These are phyloP conservation scores for Paspalum notatum DNA, from an alignment of 176 grass and related monocot species.

Conservation along the genomic window DNA sequence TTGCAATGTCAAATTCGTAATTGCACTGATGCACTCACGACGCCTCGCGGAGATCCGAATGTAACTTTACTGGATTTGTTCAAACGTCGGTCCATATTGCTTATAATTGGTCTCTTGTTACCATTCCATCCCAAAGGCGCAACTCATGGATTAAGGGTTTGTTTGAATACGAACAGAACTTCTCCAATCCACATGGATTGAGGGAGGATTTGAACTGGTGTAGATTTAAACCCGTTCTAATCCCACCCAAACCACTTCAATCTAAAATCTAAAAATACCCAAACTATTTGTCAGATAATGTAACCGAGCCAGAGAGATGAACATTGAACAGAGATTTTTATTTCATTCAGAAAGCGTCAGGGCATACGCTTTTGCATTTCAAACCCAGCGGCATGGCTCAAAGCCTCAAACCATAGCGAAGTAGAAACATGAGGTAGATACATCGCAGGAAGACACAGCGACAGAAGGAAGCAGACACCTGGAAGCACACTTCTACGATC, in stretches of 20 bases:
- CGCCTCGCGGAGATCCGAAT: neutral
- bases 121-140: too few relatives aligned
- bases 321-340: neutral
- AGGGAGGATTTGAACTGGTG: too few relatives aligned
- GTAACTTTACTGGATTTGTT: neutral
- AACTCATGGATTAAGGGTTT: too few relatives aligned
- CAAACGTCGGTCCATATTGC: neutral
- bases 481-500: neutral
- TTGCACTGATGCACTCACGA: neutral
- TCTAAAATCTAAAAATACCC: too few relatives aligned
- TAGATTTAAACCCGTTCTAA: too few relatives aligned
- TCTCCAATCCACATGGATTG: too few relatives aligned
- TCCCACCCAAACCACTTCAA: too few relatives aligned
- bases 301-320: neutral
- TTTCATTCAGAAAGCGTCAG: slow-evolving; percentile 7
- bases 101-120: neutral
- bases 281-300: neutral
- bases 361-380: neutral
- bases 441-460: neutral
- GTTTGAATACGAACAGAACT: too few relatives aligned
- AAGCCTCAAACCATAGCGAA: neutral
- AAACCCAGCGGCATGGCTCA: neutral
- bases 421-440: neutral
- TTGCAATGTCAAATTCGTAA: neutral
- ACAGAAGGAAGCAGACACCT: neutral